Percentiles rank a stretch among this genome's conserved stretches.
Conservation (phyloP, 345 rosid species). For the Euclidium syriacum region DNA sequence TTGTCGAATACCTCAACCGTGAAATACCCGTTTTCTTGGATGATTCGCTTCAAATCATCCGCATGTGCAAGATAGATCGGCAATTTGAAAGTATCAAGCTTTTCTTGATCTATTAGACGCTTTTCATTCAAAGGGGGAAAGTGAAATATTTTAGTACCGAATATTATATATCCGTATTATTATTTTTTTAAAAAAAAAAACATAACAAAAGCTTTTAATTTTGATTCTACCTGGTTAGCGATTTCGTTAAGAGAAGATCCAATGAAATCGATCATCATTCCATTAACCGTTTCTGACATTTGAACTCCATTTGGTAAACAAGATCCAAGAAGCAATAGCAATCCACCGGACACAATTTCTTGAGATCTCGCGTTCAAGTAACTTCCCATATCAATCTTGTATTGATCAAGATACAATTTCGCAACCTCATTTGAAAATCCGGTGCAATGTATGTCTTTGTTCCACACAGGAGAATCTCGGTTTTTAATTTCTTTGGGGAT, state of each 20-base stretch:
- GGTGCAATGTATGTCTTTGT: constrained; percentile 13
- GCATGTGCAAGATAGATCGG: constrained; percentile 19
- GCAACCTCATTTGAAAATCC: constrained; percentile 7
- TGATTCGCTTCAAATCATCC: constrained; percentile 17
- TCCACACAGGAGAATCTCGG: constrained; percentile 6
- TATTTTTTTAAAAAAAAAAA: too few relatives aligned
- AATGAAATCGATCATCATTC: constrained; percentile 16
- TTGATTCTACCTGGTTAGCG: constrained; percentile 11
- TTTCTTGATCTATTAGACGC: constrained; percentile 26
- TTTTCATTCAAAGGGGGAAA: background rate
- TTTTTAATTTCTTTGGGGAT: constrained; percentile 11
- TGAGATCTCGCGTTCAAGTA: constrained; percentile 20
- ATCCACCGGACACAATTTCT: constrained; percentile 25
- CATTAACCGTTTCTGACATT: constrained; percentile 11
- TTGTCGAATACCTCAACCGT: constrained; percentile 13
- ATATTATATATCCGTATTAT: too few relatives aligned
- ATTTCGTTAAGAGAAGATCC: constrained; percentile 16
- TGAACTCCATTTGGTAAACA: constrained; percentile 19
- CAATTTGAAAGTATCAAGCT: constrained; percentile 16
- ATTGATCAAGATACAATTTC: constrained; percentile 13
- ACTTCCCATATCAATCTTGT: constrained; percentile 4
- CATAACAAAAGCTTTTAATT: background rate
- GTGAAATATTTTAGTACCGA: background rate
- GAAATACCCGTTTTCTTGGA: constrained; percentile 14
- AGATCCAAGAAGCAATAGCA: constrained; percentile 21